Conservation (phyloP, 768 basidiomycete species). For the Leccinellum luteum region DNA sequence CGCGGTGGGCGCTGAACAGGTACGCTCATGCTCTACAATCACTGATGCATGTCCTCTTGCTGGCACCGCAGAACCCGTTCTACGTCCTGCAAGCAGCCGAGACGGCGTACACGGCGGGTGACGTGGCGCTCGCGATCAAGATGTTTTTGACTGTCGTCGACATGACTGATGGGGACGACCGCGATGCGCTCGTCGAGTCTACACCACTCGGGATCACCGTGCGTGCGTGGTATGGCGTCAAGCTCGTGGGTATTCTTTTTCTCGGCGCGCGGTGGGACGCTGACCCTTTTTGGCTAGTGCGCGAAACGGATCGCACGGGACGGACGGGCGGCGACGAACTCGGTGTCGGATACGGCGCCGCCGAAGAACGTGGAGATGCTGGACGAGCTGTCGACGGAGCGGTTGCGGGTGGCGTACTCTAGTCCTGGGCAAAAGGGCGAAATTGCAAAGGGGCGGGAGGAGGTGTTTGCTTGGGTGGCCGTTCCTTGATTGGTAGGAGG, state of each 20-base stretch:
- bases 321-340: slow-evolving; percentile 37
- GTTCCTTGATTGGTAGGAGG: slow-evolving; percentile 17
- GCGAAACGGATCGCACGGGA: slow-evolving; percentile 51
- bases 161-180: slow-evolving; percentile 64
- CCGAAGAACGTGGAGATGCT: slow-evolving; percentile 58
- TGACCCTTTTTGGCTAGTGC: slow-evolving; percentile 43
- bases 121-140: slow-evolving; percentile 73
- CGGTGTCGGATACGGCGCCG: slow-evolving; percentile 53
- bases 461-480: slow-evolving; percentile 47
- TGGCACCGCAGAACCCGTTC: slow-evolving; percentile 85
- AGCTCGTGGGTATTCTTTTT: slow-evolving; percentile 57
- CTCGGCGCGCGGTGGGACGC: neutral
- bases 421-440: slow-evolving; percentile 37
- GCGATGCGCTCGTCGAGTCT: slow-evolving; percentile 49
- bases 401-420: slow-evolving; percentile 61
- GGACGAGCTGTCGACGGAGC: slow-evolving; percentile 72
- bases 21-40: slow-evolving; percentile 72
- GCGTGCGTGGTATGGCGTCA: slow-evolving; percentile 82
- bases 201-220: slow-evolving; percentile 51
- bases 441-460: slow-evolving; percentile 40
- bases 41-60: slow-evolving; percentile 75
- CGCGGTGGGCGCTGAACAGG: slow-evolving; percentile 43
- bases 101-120: slow-evolving; percentile 78
- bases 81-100: slow-evolving; percentile 84
- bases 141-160: slow-evolving; percentile 77